A percentile compares a stretch with the other conserved stretches of the same genome.
Evolutionary conservation across 164 flowering plant genomes (phyloP).

Genomic region (Vitis rotundifolia): DNA sequence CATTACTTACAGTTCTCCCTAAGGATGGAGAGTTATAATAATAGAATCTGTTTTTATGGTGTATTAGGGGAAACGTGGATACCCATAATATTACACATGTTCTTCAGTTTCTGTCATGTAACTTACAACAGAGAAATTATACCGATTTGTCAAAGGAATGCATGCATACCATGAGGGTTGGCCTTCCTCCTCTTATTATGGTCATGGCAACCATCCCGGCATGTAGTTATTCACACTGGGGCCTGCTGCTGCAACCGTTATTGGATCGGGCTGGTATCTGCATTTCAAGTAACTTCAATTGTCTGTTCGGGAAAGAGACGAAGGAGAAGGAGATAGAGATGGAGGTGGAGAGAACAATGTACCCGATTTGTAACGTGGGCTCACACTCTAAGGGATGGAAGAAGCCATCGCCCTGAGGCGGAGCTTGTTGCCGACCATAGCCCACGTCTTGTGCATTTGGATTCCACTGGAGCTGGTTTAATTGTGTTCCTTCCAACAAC

Average conservation of each 20-base stretch:
- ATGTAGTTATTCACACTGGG: constrained; percentile 74
- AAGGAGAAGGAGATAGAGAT: not conserved
- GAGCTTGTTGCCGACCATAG: constrained; percentile 6
- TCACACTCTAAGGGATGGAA: constrained; percentile 19
- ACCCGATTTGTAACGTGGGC: constrained; percentile 19
- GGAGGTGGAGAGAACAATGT: not conserved
- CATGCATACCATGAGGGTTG: no score
- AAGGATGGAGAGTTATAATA: no score
- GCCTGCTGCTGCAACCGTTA: constrained; percentile 58
- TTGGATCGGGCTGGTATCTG: constrained; percentile 58
- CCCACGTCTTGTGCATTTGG: constrained; percentile 7
- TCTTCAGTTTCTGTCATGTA: no score
- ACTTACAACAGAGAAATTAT: no score
- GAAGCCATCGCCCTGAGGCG: constrained; percentile 9
- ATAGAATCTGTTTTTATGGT: no score
- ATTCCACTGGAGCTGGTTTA: constrained; percentile 26
- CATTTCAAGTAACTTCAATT: not conserved
- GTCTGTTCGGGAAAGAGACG: no score
- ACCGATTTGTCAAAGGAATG: no score
- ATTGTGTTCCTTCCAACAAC: constrained; percentile 38
- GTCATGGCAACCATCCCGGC: constrained; percentile 74
- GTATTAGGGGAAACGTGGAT: not conserved
- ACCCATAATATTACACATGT: not conserved
- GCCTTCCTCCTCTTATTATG: constrained; percentile 5
- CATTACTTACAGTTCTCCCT: no score